Evolutionary conservation across 148 eudicot species (phyloP).

Genomic region (Camellia lanceoleosa): DNA sequence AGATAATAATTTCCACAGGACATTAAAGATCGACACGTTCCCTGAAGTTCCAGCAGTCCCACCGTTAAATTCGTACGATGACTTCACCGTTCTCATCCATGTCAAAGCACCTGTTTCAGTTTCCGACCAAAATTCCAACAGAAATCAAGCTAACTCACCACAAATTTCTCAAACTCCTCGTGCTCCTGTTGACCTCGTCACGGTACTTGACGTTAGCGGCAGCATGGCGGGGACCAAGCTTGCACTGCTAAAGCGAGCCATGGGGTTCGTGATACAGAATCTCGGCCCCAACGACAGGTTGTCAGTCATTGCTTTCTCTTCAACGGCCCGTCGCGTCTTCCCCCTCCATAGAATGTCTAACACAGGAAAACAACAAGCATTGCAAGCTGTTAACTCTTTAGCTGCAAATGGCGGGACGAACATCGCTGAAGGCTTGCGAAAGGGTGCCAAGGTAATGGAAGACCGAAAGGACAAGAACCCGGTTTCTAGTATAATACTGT

Average conservation of each 20-base stretch:
- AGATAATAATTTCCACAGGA: conserved; percentile 20
- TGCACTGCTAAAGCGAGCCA: no score
- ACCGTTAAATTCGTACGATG: conserved; percentile 28
- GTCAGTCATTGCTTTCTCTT: conserved; percentile 72
- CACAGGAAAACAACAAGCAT: conserved; percentile 40
- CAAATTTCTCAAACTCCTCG: conserved; percentile 42
- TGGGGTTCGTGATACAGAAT: conserved; percentile 68
- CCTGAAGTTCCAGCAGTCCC: conserved; percentile 61
- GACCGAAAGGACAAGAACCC: conserved; percentile 68
- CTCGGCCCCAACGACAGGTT: conserved; percentile 72
- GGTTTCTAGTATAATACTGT: conserved; percentile 31
- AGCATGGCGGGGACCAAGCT: conserved; percentile 96
- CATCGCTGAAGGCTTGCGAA: conserved; percentile 53
- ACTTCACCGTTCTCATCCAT: conserved; percentile 62
- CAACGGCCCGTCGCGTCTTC: conserved; percentile 78
- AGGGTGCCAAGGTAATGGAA: conserved; percentile 68
- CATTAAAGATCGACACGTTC: conserved; percentile 46
- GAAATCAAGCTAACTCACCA: conserved; percentile 22
- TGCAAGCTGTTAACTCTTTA: conserved; percentile 53
- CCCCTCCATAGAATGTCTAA: conserved; percentile 42
- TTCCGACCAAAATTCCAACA: conserved; percentile 15
- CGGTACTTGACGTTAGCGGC: conserved; percentile 78
- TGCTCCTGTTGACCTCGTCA: conserved; percentile 80
- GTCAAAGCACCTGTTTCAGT: conserved; percentile 60
- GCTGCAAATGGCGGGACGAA: no score